Conservation (phyloP, 2,329 filamentous ascomycete genomes). For the Pseudogymnoascus verrucosus region DNA sequence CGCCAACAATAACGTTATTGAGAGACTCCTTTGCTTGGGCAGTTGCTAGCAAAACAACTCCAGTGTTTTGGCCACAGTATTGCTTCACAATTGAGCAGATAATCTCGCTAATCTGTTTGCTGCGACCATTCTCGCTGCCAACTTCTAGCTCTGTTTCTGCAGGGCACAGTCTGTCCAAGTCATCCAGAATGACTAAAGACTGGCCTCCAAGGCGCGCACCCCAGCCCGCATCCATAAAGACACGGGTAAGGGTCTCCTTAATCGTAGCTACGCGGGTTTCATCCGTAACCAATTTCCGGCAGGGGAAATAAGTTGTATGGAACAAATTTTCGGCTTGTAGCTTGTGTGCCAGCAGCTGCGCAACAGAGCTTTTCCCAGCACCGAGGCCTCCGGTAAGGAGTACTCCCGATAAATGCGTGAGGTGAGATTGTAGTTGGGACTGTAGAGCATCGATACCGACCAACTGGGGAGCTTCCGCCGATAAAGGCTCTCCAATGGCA, state of each 20-base stretch:
- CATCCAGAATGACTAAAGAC: slow-evolving; percentile 80
- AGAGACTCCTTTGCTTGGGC: slow-evolving; percentile 88
- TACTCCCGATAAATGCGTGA: slow-evolving; percentile 81
- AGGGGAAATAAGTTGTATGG: slow-evolving; percentile 79
- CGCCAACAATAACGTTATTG: slow-evolving; percentile 82
- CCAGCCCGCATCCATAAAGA: slow-evolving; percentile 90
- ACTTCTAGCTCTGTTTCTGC: slow-evolving; percentile 91
- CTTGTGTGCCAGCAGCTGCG: slow-evolving; percentile 65
- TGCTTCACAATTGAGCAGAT: slow-evolving; percentile 76
- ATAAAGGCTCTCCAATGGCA: slow-evolving; percentile 46
- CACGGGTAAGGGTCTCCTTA: slow-evolving; percentile 74
- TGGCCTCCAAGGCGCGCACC: slow-evolving; percentile 78
- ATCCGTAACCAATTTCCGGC: slow-evolving; percentile 79
- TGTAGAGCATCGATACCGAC: slow-evolving; percentile 80
- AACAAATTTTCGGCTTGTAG: slow-evolving; percentile 68
- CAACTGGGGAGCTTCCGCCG: slow-evolving; percentile 47
- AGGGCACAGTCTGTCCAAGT: slow-evolving; percentile 87
- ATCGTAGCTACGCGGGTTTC: slow-evolving; percentile 84
- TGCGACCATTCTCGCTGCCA: slow-evolving; percentile 86
- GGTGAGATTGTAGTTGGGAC: slow-evolving; percentile 62
- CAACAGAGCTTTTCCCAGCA: slow-evolving; percentile 78
- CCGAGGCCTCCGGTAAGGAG: slow-evolving; percentile 83
- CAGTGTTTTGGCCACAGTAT: slow-evolving; percentile 71
- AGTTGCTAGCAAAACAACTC: slow-evolving; percentile 80
- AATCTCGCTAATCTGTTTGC: slow-evolving; percentile 84